phyloP scores from a whole-genome alignment of 257 asterid species.

The Coffea canephora region DNA sequence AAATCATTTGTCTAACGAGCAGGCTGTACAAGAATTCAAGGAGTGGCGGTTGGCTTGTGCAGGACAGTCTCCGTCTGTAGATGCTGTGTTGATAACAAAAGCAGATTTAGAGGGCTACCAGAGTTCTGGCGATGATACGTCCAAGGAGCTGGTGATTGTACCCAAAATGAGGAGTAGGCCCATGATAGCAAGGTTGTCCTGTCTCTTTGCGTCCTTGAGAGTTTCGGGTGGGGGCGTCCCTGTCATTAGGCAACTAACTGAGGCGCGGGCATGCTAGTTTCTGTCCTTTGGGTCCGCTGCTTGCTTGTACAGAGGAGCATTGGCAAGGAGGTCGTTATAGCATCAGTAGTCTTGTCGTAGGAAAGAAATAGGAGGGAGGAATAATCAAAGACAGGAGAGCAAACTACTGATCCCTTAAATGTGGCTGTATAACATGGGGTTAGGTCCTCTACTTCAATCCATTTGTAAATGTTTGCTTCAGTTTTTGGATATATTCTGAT shows the following conservation, averaged over 20 bases:
- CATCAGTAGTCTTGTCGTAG: slow-evolving; percentile 3
- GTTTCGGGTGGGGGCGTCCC: slow-evolving; percentile 58
- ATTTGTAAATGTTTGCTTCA: slow-evolving; percentile 2
- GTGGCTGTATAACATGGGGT: background rate
- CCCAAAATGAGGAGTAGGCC: slow-evolving; percentile 51
- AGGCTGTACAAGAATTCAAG: slow-evolving; percentile 89
- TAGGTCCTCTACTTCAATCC: slow-evolving; percentile 4
- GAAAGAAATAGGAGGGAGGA: background rate
- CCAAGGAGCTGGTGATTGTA: slow-evolving; percentile 42
- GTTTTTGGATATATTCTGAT: background rate
- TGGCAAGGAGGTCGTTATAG: background rate
- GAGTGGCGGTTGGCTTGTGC: slow-evolving; percentile 45
- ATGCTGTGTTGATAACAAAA: slow-evolving; percentile 75
- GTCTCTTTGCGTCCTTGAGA: slow-evolving; percentile 74
- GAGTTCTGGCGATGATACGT: slow-evolving; percentile 41
- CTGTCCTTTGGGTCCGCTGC: background rate
- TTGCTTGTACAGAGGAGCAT: slow-evolving; percentile 31
- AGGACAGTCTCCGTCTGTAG: slow-evolving; percentile 53
- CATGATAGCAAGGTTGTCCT: slow-evolving; percentile 74
- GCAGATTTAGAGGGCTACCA: slow-evolving; percentile 90
- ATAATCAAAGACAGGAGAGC: slow-evolving; percentile 3
- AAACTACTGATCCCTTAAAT: background rate
- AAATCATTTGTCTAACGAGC: slow-evolving; percentile 16
- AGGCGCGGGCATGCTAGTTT: slow-evolving; percentile 42
- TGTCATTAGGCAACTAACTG: slow-evolving; percentile 62